Base-by-base conservation (phyloP, 108 stramenopile genomes). In the Nannochloropsis salina region DNA sequence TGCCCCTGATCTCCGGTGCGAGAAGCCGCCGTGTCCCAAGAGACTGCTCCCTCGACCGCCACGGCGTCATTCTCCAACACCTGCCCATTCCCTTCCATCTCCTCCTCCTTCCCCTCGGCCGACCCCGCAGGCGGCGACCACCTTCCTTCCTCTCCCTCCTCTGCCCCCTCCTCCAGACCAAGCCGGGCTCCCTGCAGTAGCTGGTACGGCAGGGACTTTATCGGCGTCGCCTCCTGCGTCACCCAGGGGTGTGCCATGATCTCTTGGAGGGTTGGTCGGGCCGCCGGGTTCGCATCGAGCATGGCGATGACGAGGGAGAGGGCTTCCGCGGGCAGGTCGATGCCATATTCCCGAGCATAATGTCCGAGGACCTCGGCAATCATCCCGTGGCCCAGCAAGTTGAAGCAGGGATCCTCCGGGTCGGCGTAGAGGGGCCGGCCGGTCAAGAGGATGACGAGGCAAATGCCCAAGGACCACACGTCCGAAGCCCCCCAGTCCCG, bases 401-500 rank as follows among this genome's bases (percentile, higher is more conserved):
- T 15, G n/a, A 74, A 74, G n/a, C 61, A 74, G 6, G n/a, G 20
- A n/a, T 74, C 61, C 20, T 74, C 61, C 3, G 61, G 61, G 61
- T 74, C 61, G n/a, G 61, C n/a, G 61, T 74, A 74, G 20, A 74
- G n/a, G 20, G 61, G 61, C 61, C 61, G 61, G 61, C 61, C 61
- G 20, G 61, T 74, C n/a, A 74, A 6, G 8, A 74, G 61, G 6
- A 74, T 74, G 61, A 74, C 61, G 20, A 74, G n/a, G n/a, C 61
- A 74, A n/a, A 74, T 74, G n/a, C 61, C 61, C 61, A 74, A 74
- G 3, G 20, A n/a, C 61, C 61, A 74, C 61, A 74, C 61, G 61
- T 74, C 61, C 15, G 61, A 15, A n/a, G 61, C 61, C 61, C 15
- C 20, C 20, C 15, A 74, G 61, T 74, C 61, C 15, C 20, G 15